Conservation (phyloP, 164 flowering plant species). For the Aristolochia fimbriata region DNA sequence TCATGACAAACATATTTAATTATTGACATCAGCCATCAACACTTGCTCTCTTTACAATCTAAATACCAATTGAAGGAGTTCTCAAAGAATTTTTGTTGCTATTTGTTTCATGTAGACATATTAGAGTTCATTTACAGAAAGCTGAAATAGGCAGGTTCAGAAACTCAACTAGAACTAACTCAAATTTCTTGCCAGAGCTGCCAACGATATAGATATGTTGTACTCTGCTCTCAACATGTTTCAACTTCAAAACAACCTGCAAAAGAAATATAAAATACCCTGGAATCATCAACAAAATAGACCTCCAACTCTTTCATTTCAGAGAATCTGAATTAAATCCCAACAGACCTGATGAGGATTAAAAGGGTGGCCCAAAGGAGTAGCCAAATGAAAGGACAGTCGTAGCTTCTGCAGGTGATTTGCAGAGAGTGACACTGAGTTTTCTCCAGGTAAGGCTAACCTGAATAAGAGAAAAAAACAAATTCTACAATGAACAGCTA, state of each 20-base stretch:
- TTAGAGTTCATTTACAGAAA: background rate
- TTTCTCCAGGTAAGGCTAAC: slow-evolving; percentile 48
- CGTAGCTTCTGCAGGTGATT: slow-evolving; percentile 92
- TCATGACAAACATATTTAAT: too few species aligned
- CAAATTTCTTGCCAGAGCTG: slow-evolving; percentile 57
- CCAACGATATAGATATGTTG: slow-evolving; percentile 77
- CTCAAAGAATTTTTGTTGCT: too few species aligned
- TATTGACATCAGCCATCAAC: too few species aligned
- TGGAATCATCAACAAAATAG: background rate
- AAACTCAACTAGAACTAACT: slow-evolving; percentile 56
- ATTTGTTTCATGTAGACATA: too few species aligned
- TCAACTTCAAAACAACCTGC: slow-evolving; percentile 85
- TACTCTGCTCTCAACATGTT: slow-evolving; percentile 60
- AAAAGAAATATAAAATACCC: slow-evolving; percentile 13
- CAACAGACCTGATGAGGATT: slow-evolving; percentile 80
- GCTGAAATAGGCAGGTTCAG: slow-evolving; percentile 1
- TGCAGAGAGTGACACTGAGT: slow-evolving; percentile 58
- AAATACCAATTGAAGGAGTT: too few species aligned
- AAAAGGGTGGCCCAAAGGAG: slow-evolving; percentile 54
- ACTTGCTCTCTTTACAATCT: too few species aligned
- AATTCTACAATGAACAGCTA: background rate
- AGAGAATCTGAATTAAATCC: background rate
- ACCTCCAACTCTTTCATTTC: too few species aligned
- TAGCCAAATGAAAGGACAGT: slow-evolving; percentile 54
- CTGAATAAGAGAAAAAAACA: slow-evolving; percentile 3